Base-by-base conservation (phyloP, 495 filamentous ascomycete genomes). In the Glutinoglossum americanum region DNA sequence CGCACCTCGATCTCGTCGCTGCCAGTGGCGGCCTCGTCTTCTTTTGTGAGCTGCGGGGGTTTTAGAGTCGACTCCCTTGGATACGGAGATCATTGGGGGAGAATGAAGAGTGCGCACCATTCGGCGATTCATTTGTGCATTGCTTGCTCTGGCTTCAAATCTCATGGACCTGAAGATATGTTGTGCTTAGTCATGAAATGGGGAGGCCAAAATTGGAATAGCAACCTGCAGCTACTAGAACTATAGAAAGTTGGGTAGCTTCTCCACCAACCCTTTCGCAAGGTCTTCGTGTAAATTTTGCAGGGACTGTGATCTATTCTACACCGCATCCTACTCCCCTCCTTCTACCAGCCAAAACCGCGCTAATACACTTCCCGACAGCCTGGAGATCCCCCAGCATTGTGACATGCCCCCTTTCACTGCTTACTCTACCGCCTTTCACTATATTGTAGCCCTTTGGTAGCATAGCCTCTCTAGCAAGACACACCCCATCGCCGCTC, bases 1-100 rank as follows among this genome's bases (percentile, higher is more conserved):
- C 90, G 83, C 55, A 98, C 92, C 67, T 94, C 84, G 60, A 85
- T 82, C 59, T 96, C 89, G 41, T 90, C 83, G 49, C 77, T 73
- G 56, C 74, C 82, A 30, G 80, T 72, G 13, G 80, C 71, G 60
- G 72, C 74, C 69, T 96, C 92, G 58, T 98, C 92, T 69, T 94
- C 92, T 66, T 83, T 89, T 17, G 86, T 86, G 61, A 98, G 83
- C 92, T 98, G 66, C 23, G 17, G 19, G 17, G 21, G 47, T 25
- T 17, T 41, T 41, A 41, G 37, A 41, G 13, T 41, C 2, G 37
- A 11, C 15, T 41, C 13, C 37, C 6, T 41, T 7, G 37, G 3
- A 8, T 41, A 15, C 15, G 15, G 37, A 41, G 15, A 41, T 41
- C 37, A 41, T 41, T 41, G 37, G 15, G 37, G 8, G 13, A 41